Evolutionary conservation across 73 alveolate genomes (phyloP).

Genomic region (Durusdinium trenchii): DNA sequence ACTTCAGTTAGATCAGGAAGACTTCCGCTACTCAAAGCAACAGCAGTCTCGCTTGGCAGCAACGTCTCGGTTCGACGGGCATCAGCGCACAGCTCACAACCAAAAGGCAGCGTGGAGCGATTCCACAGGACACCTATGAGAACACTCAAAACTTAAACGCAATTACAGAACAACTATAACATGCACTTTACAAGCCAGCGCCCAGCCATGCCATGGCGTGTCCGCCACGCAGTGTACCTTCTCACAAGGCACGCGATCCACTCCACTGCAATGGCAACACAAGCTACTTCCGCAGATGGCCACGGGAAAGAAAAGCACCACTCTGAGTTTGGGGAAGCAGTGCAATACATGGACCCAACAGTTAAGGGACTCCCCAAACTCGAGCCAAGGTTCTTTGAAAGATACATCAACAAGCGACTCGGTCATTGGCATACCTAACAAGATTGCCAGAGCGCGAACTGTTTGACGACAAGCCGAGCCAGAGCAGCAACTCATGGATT

Average conservation of each 20-base stretch:
- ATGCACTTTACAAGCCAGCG: not conserved
- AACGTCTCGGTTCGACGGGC: not conserved
- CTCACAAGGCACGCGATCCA: conserved; percentile 10
- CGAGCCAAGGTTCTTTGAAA: conserved; percentile 15
- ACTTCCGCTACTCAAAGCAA: not conserved
- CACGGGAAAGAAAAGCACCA: not conserved
- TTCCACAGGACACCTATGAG: not conserved
- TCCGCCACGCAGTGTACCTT: not conserved
- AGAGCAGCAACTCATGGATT: not conserved
- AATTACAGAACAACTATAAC: not conserved
- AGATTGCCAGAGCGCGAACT: conserved; percentile 7
- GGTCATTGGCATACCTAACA: not conserved
- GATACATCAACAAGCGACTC: conserved; percentile 1
- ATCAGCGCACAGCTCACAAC: not conserved
- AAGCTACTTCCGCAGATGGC: not conserved
- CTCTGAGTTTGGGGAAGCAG: conserved; percentile 37
- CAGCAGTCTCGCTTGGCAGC: not conserved
- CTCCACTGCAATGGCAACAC: conserved; percentile 15
- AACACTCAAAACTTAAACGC: not conserved
- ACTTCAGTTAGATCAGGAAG: conserved; percentile 23
- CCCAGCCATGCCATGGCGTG: conserved; percentile 43
- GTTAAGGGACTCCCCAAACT: not conserved
- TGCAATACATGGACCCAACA: conserved; percentile 28
- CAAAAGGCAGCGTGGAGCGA: conserved; percentile 41
- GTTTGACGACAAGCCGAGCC: conserved; percentile 3